These are phyloP conservation scores for Oehlia diaphana DNA, from an alignment of 192 early-diverging fungal species.

Conservation along the genomic window DNA sequence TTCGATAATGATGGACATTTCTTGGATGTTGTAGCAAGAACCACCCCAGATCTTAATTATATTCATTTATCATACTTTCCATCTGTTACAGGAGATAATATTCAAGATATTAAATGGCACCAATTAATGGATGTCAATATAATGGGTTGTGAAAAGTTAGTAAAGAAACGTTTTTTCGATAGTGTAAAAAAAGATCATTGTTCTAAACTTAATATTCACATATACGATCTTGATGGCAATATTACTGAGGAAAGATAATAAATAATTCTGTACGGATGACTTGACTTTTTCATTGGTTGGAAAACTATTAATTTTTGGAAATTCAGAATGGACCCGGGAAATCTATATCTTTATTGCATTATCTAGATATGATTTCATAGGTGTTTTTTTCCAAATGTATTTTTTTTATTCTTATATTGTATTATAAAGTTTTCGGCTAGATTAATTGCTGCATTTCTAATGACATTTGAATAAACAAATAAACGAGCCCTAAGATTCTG, in stretches of 20 bases:
- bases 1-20: slow-evolving; percentile 9
- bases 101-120: not conserved
- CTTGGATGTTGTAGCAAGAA: slow-evolving; percentile 1
- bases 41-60: slow-evolving; percentile 10
- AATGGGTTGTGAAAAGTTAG: slow-evolving; percentile 11
- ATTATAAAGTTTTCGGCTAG: not conserved
- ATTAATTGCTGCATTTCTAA: not conserved
- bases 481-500: too few species aligned
- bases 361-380: not conserved
- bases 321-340: too few species aligned
- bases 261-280: not conserved
- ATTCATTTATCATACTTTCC: slow-evolving; percentile 19
- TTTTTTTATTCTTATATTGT: not conserved
- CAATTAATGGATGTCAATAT: slow-evolving; percentile 9
- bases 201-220: slow-evolving; percentile 13
- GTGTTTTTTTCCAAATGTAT: not conserved
- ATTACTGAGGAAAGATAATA: not conserved
- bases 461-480: not conserved
- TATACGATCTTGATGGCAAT: slow-evolving; percentile 12
- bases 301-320: too few species aligned
- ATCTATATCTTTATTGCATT: not conserved
- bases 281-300: too few species aligned
- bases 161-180: slow-evolving; percentile 1
- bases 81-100: not conserved
- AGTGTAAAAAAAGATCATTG: slow-evolving; percentile 4